Base-by-base conservation (phyloP, 2,329 filamentous ascomycete genomes). In the Lasiodiplodia theobromae region DNA sequence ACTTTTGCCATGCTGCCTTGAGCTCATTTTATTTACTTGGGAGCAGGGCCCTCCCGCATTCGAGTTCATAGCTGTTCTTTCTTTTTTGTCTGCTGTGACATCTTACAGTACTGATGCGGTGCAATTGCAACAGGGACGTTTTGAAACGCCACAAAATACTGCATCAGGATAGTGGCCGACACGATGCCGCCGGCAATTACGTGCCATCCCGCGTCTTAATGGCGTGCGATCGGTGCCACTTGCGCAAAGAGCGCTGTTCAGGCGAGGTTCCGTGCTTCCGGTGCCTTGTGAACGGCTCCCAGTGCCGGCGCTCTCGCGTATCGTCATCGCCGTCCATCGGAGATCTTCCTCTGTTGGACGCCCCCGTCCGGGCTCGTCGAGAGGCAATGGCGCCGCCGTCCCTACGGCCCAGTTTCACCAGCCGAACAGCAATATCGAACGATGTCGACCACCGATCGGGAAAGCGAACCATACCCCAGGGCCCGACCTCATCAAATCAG, bases 181-280 rank as follows among this genome's bases (percentile, higher is more conserved):
- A 10, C 31, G 31, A 34, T 34, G 31, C 31, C 6, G 31, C 31
- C 31, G 31, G 31, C 31, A 34, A 44, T 23, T 16, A 47, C 7
- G 38, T 38, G 57, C 57, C 31, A 21, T 23, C 57, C 16, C 57
- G 57, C 14, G 38, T 25, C 4, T 31, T 21, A 2, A 18, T 40
- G 11, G 57, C 57, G 7, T 62, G 38, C 21, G 57, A 62, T n/a
- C 38, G 57, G 5, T 62, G 38, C 38, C 57, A 62, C 40, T 3
- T 28, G 23, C 57, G 57, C 23, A 62, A 62, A 14, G 57, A 62
- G 23, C 57, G 57, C 57, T 62, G 57, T 47, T 62, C 23, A 14
- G 57, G 57, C 2, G 57, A 47, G 12, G 23, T 12, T 38, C 38
- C 57, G 47, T 62, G 57, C 38, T 11, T 14, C 2, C 38, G 57